These are phyloP conservation scores for Hypoxylon sp. DNA, from an alignment of 2,329 filamentous ascomycete species.

Conservation along the genomic window DNA sequence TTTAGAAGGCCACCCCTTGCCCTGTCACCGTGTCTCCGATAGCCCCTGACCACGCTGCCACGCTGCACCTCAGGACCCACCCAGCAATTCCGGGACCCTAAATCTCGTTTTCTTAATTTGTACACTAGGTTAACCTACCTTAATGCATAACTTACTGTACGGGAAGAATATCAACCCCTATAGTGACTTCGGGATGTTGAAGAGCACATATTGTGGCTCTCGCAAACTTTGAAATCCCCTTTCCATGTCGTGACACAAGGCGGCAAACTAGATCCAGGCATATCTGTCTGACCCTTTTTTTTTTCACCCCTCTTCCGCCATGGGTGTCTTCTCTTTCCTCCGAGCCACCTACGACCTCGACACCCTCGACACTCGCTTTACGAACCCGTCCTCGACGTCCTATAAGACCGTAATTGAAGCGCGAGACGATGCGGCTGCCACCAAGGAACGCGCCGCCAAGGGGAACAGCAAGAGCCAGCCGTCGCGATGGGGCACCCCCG, in stretches of 20 bases:
- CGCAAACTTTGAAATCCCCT: slow-evolving; percentile 28
- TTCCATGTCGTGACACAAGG: slow-evolving; percentile 32
- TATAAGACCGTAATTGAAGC: slow-evolving; percentile 69
- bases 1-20: slow-evolving; percentile 22
- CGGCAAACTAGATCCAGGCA: slow-evolving; percentile 31
- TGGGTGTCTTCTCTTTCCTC: slow-evolving; percentile 54
- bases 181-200: slow-evolving; percentile 22
- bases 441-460: slow-evolving; percentile 58
- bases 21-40: slow-evolving; percentile 19
- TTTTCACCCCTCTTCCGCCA: slow-evolving; percentile 44
- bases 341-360: slow-evolving; percentile 72
- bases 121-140: not conserved
- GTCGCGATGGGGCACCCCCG: slow-evolving; percentile 85
- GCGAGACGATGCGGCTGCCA: slow-evolving; percentile 57
- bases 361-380: slow-evolving; percentile 72
- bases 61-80: slow-evolving; percentile 20
- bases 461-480: slow-evolving; percentile 62
- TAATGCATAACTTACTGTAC: slow-evolving; percentile 28
- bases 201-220: slow-evolving; percentile 11
- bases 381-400: slow-evolving; percentile 75
- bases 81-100: slow-evolving; percentile 12
- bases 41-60: not conserved
- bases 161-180: slow-evolving; percentile 2
- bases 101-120: slow-evolving; percentile 29
- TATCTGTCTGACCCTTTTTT: slow-evolving; percentile 32